Percentiles rank a stretch among this genome's conserved stretches.
These are phyloP conservation scores for Ampelomyces quisqualis DNA, from an alignment of 2,329 filamentous ascomycete species.

Conservation along the genomic window DNA sequence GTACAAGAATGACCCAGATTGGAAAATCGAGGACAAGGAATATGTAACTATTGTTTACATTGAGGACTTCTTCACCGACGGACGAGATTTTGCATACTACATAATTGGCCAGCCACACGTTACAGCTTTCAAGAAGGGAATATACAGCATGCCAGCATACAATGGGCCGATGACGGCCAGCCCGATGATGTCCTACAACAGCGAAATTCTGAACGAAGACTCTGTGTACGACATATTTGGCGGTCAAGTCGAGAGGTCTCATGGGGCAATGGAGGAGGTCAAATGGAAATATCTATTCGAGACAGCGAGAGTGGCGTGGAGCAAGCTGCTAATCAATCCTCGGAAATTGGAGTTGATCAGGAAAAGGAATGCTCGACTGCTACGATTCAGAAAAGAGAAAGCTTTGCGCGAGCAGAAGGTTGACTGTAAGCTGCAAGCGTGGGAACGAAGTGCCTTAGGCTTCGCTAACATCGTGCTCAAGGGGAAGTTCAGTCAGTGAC, in stretches of 20 bases:
- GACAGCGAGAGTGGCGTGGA: slow-evolving; percentile 19
- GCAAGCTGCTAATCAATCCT: slow-evolving; percentile 12
- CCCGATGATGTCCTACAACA: slow-evolving; percentile 2
- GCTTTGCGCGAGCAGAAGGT: neutral
- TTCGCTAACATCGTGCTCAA: too few species aligned
- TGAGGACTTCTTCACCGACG: slow-evolving; percentile 19
- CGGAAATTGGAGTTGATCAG: slow-evolving; percentile 3
- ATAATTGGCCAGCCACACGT: slow-evolving; percentile 14
- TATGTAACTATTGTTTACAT: slow-evolving; percentile 19
- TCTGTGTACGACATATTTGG: neutral
- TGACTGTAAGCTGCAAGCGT: neutral
- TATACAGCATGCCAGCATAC: slow-evolving; percentile 18
- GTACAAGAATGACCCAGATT: neutral
- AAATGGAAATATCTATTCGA: slow-evolving; percentile 27
- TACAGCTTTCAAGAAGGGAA: slow-evolving; percentile 15
- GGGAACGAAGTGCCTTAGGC: too few species aligned
- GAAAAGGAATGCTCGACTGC: neutral
- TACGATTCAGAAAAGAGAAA: too few species aligned
- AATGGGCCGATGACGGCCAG: slow-evolving; percentile 18
- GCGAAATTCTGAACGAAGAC: neutral
- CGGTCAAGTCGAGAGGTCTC: neutral
- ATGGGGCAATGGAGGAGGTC: slow-evolving; percentile 3
- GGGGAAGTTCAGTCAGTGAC: slow-evolving; percentile 1
- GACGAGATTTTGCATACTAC: slow-evolving; percentile 20
- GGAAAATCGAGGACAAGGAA: neutral